Evolutionary conservation across 2,329 filamentous ascomycete genomes (phyloP).

Genomic region (Phaeosphaeria sp.): DNA sequence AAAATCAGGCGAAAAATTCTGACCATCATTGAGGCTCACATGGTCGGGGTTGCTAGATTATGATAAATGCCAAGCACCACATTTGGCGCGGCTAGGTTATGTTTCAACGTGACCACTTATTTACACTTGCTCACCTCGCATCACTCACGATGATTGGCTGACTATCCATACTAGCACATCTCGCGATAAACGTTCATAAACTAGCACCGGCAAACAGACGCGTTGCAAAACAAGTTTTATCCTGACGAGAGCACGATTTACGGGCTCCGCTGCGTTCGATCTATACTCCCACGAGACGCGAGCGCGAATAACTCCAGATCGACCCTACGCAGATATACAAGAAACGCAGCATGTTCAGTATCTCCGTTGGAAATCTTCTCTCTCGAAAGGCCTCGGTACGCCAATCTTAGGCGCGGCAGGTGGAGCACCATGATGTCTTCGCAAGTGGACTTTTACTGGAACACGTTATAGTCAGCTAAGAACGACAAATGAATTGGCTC

Average conservation of each 20-base stretch:
- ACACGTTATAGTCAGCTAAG: not conserved
- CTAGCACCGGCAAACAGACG: too few species aligned
- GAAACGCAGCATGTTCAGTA: not conserved
- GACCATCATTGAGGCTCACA: not conserved
- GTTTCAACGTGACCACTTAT: not conserved
- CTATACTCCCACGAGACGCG: too few species aligned
- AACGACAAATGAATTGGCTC: too few species aligned
- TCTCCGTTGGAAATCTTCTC: not conserved
- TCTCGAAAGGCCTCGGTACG: not conserved
- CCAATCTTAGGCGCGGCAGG: not conserved
- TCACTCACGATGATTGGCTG: too few species aligned
- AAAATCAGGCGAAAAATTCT: not conserved
- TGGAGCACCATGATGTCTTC: constrained; percentile 4
- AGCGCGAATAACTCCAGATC: too few species aligned
- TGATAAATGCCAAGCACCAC: not conserved
- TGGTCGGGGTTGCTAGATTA: not conserved
- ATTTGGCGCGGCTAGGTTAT: not conserved
- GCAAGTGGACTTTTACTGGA: constrained; percentile 6
- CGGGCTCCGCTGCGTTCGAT: too few species aligned
- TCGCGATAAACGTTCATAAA: too few species aligned
- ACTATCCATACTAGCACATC: too few species aligned
- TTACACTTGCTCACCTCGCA: too few species aligned
- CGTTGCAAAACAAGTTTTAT: too few species aligned
- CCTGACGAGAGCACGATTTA: too few species aligned
- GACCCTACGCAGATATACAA: not conserved